Evolutionary conservation across 352 stramenopile genomes (phyloP).

Genomic region (Phytophthora pini): DNA sequence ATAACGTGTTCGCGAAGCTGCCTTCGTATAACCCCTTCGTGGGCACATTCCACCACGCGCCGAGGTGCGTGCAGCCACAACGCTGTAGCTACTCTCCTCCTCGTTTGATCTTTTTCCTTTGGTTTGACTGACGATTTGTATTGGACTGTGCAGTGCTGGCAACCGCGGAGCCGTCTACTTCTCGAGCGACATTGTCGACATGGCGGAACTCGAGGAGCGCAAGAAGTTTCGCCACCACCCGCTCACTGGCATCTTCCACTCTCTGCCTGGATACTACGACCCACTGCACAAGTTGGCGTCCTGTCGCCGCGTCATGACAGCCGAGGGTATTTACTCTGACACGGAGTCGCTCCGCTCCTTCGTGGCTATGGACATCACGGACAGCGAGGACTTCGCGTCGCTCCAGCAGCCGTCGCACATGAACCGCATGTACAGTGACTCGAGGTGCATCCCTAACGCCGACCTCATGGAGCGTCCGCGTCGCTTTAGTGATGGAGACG

Average conservation of each 20-base stretch:
- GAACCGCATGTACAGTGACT: constrained; percentile 80
- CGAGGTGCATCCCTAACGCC: constrained; percentile 45
- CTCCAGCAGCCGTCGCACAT: constrained; percentile 66
- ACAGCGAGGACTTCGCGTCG: constrained; percentile 59
- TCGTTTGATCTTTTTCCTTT: not conserved
- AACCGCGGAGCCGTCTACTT: constrained; percentile 90
- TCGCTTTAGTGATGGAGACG: constrained; percentile 85
- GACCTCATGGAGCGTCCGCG: constrained; percentile 59
- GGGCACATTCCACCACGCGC: constrained; percentile 91
- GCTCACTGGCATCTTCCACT: constrained; percentile 89
- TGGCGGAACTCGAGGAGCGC: constrained; percentile 88
- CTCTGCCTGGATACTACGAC: constrained; percentile 87
- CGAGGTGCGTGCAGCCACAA: constrained; percentile 53
- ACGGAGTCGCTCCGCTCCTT: constrained; percentile 82
- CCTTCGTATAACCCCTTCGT: constrained; percentile 91
- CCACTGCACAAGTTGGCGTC: constrained; percentile 80
- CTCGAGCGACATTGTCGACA: constrained; percentile 87
- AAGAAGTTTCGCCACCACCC: constrained; percentile 91
- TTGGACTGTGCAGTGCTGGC: constrained; percentile 53
- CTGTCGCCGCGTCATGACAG: constrained; percentile 64
- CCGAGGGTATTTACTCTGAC: constrained; percentile 69
- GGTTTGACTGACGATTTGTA: constrained; percentile 7
- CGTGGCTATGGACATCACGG: constrained; percentile 77
- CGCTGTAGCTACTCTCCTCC: not conserved
- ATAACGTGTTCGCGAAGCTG: constrained; percentile 84